Conservation (phyloP, 257 asterid genomes). For the Petunia axillaris region DNA sequence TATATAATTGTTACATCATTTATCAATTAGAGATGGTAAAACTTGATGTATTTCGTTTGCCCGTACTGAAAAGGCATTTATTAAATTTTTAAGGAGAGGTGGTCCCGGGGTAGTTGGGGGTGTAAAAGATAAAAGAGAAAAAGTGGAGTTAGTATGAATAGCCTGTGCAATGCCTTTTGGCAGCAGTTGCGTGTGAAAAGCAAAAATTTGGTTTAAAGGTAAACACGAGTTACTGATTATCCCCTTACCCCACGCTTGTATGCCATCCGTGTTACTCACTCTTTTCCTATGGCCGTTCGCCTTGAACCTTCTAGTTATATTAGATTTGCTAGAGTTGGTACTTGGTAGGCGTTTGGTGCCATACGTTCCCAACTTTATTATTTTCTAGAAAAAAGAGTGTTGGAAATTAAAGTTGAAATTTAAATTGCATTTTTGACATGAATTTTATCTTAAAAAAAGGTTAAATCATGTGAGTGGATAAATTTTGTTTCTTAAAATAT, state of each 20-base stretch:
- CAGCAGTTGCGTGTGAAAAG: constrained; percentile 66
- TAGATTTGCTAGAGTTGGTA: no score
- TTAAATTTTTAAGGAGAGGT: constrained; percentile 14
- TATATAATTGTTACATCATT: no score
- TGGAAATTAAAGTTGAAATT: no score
- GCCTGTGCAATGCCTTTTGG: constrained; percentile 49
- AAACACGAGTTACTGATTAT: constrained; percentile 37
- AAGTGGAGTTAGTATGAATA: constrained; percentile 36
- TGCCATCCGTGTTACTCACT: not conserved
- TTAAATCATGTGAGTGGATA: no score
- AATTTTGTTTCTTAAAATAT: no score
- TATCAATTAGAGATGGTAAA: no score
- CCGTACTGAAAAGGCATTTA: not conserved
- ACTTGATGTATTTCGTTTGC: not conserved
- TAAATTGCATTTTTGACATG: no score
- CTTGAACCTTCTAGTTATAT: no score
- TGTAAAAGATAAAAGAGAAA: constrained; percentile 6
- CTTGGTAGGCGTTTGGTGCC: no score
- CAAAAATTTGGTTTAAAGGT: constrained; percentile 52
- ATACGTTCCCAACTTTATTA: no score
- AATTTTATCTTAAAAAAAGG: no score
- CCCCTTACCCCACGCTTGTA: constrained; percentile 1
- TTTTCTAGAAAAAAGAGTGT: no score
- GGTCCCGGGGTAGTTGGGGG: not conserved
- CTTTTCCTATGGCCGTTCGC: not conserved